phyloP scores from a whole-genome alignment of 148 eudicot species.

The Pharnaceum exiguum region DNA sequence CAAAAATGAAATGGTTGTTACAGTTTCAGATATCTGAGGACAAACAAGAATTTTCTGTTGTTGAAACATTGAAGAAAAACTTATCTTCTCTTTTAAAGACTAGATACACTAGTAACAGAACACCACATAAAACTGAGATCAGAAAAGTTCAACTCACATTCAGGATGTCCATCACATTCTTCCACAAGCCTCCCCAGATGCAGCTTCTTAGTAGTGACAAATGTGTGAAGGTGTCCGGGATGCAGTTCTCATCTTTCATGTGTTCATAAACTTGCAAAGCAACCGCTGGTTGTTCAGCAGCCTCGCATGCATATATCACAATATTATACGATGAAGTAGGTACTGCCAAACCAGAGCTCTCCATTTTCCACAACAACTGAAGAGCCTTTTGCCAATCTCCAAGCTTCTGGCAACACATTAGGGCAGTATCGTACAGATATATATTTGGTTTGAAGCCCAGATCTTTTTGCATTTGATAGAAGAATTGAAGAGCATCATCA shows the following conservation, averaged over 20 bases:
- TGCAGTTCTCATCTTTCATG: slow-evolving; percentile 43
- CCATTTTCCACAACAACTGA: slow-evolving; percentile 64
- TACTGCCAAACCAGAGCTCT: slow-evolving; percentile 37
- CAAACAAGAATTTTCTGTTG: no score
- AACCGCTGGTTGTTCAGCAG: slow-evolving; percentile 50
- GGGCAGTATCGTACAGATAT: slow-evolving; percentile 50
- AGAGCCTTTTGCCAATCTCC: slow-evolving; percentile 58
- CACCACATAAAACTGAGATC: not conserved
- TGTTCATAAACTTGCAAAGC: slow-evolving; percentile 55
- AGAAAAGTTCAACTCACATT: slow-evolving; percentile 33
- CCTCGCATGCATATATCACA: slow-evolving; percentile 72
- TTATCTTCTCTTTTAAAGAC: not conserved
- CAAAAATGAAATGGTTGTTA: no score
- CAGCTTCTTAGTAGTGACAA: slow-evolving; percentile 59
- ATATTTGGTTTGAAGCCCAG: slow-evolving; percentile 23
- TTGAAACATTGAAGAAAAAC: no score
- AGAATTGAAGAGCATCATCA: slow-evolving; percentile 54
- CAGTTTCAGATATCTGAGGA: no score
- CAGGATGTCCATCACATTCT: slow-evolving; percentile 44
- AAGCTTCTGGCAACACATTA: slow-evolving; percentile 58
- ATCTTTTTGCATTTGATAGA: slow-evolving; percentile 40
- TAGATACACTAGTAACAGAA: not conserved
- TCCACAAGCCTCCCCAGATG: slow-evolving; percentile 63
- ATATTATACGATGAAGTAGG: slow-evolving; percentile 51
- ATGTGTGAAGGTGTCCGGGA: slow-evolving; percentile 55